Conservation (phyloP, 495 filamentous ascomycete species). For the Astrocystis sublimbata region DNA sequence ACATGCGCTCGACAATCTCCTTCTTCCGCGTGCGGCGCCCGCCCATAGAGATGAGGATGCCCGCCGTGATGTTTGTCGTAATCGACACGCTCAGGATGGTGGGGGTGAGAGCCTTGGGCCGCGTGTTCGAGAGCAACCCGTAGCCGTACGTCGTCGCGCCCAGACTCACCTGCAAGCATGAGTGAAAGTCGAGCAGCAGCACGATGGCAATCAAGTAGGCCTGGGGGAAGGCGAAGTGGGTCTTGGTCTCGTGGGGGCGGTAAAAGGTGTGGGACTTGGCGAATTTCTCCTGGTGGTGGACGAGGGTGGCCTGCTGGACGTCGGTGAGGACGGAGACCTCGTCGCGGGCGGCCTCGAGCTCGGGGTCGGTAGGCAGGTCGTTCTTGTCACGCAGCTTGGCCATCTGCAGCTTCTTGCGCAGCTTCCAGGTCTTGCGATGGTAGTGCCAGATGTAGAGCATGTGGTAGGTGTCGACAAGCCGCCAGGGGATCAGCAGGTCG, state of each 20-base stretch:
- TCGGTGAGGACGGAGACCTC: constrained; percentile 59
- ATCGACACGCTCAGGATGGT: constrained; percentile 78
- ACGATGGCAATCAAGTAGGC: constrained; percentile 69
- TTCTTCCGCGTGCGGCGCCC: constrained; percentile 75
- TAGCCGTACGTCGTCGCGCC: constrained; percentile 75
- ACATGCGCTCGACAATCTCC: constrained; percentile 74
- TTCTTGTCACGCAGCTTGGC: constrained; percentile 69
- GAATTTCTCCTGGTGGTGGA: constrained; percentile 74
- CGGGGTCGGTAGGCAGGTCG: constrained; percentile 59
- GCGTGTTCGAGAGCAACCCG: constrained; percentile 56
- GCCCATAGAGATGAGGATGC: constrained; percentile 70
- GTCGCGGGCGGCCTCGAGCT: constrained; percentile 50
- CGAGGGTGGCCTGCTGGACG: constrained; percentile 61
- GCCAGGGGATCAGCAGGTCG: constrained; percentile 74
- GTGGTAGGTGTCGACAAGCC: constrained; percentile 77
- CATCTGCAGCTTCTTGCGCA: constrained; percentile 62
- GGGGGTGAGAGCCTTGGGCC: constrained; percentile 70
- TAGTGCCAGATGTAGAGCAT: constrained; percentile 68
- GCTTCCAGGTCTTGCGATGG: constrained; percentile 68
- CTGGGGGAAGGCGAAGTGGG: constrained; percentile 76
- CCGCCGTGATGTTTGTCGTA: constrained; percentile 68
- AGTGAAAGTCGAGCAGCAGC: constrained; percentile 73
- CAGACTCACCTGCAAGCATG: constrained; percentile 71
- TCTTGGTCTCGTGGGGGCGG: constrained; percentile 79
- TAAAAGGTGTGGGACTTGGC: constrained; percentile 79